Evolutionary conservation across 1,284 basidiomycete genomes (phyloP), one percentile per base, ranked within the genome.

Genomic region (Moesziomyces sp.): DNA sequence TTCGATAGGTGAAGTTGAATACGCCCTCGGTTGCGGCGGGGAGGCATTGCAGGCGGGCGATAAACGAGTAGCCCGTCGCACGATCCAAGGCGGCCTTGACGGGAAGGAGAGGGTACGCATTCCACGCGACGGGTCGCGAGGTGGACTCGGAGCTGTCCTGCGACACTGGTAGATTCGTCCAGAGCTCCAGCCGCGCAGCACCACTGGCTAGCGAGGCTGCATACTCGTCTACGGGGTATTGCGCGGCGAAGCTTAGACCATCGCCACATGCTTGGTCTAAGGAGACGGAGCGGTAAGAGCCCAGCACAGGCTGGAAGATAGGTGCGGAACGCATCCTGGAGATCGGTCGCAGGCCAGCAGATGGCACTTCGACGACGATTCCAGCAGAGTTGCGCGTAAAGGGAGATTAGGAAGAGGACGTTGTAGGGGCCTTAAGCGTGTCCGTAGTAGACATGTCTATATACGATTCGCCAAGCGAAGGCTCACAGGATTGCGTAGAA

Each of bases 1-100:
- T 62, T 16, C 71, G 58, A 30, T 74, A 70, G 35, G 71, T 74
- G 44, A 55, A 74, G n/a, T 56, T 53, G 26, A 60, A 74, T 5
- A 24, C 33, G 6, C 52, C 57, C 21, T 55, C 57, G 3, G 16
- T 43, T 3, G 60, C 49, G 7, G 59, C 49, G 16, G 38, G 24
- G 33, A 13, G 21, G 46, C 67, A 70, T 16, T 52, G 54, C 44
- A 70, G 49, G 7, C 46, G 52, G n/a, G 57, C 57, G 28, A 52
- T 52, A 52, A 70, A 70, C 14, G 53, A 49, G 38, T 48, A 70
- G 33, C 67, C 61, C 24, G 16, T 46, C 8, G 30, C 28, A 3
- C 23, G 23, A 21, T 48, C 50, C 11, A 55, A 30, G 9, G 21
- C 28, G 23, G 61, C 48, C 9, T 28, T 44, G 26, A 58, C 21